Base-by-base conservation (phyloP, 1,284 basidiomycete genomes). In the Heterobasidion irregulare region DNA sequence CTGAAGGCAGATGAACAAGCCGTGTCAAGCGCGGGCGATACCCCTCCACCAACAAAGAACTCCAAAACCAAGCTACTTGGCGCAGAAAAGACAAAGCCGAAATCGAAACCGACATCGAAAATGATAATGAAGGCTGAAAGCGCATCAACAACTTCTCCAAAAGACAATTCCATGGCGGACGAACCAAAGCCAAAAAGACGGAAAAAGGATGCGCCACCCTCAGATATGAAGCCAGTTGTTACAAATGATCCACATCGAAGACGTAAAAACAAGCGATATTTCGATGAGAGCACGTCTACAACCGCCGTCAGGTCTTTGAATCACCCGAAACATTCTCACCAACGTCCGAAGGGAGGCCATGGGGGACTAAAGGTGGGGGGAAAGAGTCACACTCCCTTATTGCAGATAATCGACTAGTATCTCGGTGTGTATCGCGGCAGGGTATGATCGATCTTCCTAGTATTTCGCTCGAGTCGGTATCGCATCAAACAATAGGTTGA, bases 1-100 rank as follows among this genome's bases (percentile, higher is more conserved):
- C 62, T 58, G 52, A 56, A 58, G 50, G 56, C 46, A 50, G n/a
- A 6, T 15, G 8, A 34, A 15, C 26, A 36, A 33, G 32, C 49
- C 15, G 18, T 7, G 9, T 10, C 19, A 13, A 19, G 35, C 32
- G 15, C 32, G 8, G 49, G n/a, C n/a, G 32, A 47, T n/a, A 10
- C 46, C 46, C 46, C n/a, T 47, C 18, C 46, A 16, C 49, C 49
- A 19, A 50, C 49, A 50, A 50, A 50, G 35, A 32, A 10, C 46
- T 13, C 41, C 51, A 53, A 33, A 53, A 36, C 16, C 19, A 13
- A 43, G 43, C 10, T 9, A 35, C 15, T 33, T 32, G 35, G 15
- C 33, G 32, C n/a, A 6, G 10, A 12, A 36, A 50, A 50, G 34
- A 13, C 49, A 9, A 36, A 36, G 6, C 15, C 49, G 35, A 38